Base-by-base conservation (phyloP, 257 asterid species). In the Verbena officinalis region DNA sequence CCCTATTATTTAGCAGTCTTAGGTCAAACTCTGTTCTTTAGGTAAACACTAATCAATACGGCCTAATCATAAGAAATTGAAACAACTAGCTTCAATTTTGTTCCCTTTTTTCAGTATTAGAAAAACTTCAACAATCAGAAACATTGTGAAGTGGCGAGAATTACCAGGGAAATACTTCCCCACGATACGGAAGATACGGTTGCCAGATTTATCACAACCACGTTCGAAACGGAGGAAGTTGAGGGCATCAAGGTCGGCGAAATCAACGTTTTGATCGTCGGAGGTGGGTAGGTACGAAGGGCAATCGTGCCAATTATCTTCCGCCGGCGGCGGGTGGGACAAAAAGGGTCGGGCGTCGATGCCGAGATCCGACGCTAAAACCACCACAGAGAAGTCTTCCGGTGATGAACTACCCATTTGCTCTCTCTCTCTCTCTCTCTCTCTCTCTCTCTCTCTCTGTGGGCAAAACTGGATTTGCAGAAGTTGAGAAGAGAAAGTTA, bases 121-220 rank as follows among this genome's bases (percentile, higher is more conserved):
- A 7, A 46, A 54, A 7, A 2, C 48, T 14, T 5, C 8, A 50
- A 38, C 17, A n/a, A 31, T 2, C 17, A 36, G 43, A 11, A 49
- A 1, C n/a, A 24, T 34, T 20, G n/a, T 44, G 4, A 1, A 39
- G 34, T 7, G 4, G 54, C 1, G 46, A 31, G 20, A 77, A 70
- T 50, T 82, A 93, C 97, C 99, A 1, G 95, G 96, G 50, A 93
- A 93, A 71, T 90, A 84, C 80, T 90, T 93, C 16, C 99, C 99
- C 53, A 93, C 87, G 67, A 93, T 79, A 50, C 96, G 99, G 30
- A 90, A 78, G 62, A 93, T 86, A 30, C 88, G 96, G 64, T 83
- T 84, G 34, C 96, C 95, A 36, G 82, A 49, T 23, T 74, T 88
- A 66, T 93, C 97, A 39, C 67, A 84, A 30, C 95, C 96, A 15